Base-by-base conservation (phyloP, 2,329 filamentous ascomycete species). In the Penicillium freii region DNA sequence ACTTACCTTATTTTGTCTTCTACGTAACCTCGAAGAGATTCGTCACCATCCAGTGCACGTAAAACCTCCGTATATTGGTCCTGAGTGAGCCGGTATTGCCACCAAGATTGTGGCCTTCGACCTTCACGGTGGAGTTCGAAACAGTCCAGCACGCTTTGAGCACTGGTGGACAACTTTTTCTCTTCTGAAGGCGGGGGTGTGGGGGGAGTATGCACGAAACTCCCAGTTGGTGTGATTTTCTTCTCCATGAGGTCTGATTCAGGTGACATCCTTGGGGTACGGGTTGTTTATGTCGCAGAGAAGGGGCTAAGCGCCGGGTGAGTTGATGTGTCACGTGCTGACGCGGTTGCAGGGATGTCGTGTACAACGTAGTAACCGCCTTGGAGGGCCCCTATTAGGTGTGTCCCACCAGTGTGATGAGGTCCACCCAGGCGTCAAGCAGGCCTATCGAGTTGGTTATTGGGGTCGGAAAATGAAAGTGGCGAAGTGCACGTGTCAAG, bases 81-180 rank as follows among this genome's bases (percentile, higher is more conserved):
- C 21, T 3, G n/a, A 43, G 5, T 19, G 29, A 55, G 50, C 31
- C 23, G 40, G 43, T 53, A 43, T 23, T 43, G 43, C 55, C 43
- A 39, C 55, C 43, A 57, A 57, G 25, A 38, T n/a, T 29, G 36
- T 52, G 29, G 55, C 43, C 55, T 51, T n/a, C 31, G 51, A 31
- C 51, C 51, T 44, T 25, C 25, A 45, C 46, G 46, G 31, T 55
- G 46, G 36, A 58, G 46, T 25, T 55, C 17, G 6, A 58, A 55
- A 58, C 27, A 54, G 56, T 58, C 17, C 23, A 58, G 40, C 5
- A 58, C 51, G n/a, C 13, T 5, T 58, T 55, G 47, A 55, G 51
- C 56, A 58, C 47, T 58, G 23, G 15, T 58, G 19, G 56, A 58
- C 23, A 54, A 51, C 8, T 5, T 15, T 42, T 45, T 58, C 43